Evolutionary conservation across 768 basidiomycete genomes (phyloP).

Genomic region (Cyclocybe aegerita): DNA sequence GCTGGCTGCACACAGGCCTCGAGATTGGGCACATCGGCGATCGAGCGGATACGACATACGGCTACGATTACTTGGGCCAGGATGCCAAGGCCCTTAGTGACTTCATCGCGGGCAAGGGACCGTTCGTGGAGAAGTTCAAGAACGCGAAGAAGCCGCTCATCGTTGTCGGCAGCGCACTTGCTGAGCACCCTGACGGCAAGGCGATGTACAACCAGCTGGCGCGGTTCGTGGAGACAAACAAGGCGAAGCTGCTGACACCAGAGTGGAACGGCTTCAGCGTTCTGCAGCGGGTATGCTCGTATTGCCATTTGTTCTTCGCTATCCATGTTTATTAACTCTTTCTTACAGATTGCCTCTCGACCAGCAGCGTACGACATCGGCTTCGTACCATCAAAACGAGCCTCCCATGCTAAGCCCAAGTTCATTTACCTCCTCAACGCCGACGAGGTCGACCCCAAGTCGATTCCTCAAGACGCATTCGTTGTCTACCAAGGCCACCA

Average conservation of each 20-base stretch:
- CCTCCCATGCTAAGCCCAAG: constrained; percentile 78
- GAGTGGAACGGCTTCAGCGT: constrained; percentile 97
- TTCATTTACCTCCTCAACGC: constrained; percentile 97
- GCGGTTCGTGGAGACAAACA: constrained; percentile 79
- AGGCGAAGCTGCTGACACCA: constrained; percentile 70
- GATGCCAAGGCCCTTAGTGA: constrained; percentile 73
- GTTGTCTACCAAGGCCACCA: constrained; percentile 99
- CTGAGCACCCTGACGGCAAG: constrained; percentile 83
- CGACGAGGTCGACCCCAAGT: constrained; percentile 86
- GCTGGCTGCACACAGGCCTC: constrained; percentile 84
- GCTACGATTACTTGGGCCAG: constrained; percentile 87
- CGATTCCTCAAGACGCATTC: constrained; percentile 89
- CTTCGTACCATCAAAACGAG: constrained; percentile 83
- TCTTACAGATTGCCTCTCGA: constrained; percentile 77
- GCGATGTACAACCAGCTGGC: constrained; percentile 76
- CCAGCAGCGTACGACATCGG: constrained; percentile 94
- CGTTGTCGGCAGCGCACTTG: constrained; percentile 85
- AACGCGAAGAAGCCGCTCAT: constrained; percentile 89
- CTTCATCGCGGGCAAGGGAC: constrained; percentile 75
- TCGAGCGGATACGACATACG: constrained; percentile 87
- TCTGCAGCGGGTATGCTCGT: constrained; percentile 76
- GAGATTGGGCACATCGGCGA: constrained; percentile 92
- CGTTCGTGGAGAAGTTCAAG: constrained; percentile 85
- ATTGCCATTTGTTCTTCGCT: constrained; percentile 1
- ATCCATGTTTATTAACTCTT: background rate